Conservation (phyloP, 1,139 yeast genomes). For the Hanseniaspora uvarum region DNA sequence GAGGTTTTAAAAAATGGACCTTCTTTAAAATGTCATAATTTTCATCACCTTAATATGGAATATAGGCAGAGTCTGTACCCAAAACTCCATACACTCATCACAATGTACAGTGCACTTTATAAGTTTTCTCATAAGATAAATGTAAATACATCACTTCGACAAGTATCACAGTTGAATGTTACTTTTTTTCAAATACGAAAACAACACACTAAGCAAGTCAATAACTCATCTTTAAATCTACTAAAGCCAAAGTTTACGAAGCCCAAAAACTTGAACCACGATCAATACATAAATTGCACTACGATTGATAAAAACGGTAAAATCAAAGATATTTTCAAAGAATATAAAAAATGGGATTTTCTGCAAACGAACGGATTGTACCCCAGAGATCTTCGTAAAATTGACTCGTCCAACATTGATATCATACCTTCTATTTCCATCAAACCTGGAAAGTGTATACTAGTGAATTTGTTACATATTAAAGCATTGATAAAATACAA, state of each 20-base stretch:
- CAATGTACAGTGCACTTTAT: not conserved
- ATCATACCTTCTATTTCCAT: slow-evolving; percentile 81
- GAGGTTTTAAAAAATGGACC: too few species aligned
- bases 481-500: slow-evolving; percentile 78
- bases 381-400: slow-evolving; percentile 68
- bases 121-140: not conserved
- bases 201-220: not conserved
- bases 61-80: too few species aligned
- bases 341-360: slow-evolving; percentile 65
- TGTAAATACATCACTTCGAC: not conserved
- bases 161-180: not conserved
- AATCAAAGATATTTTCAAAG: slow-evolving; percentile 63
- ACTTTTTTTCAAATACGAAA: not conserved
- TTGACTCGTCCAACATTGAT: slow-evolving; percentile 80
- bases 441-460: slow-evolving; percentile 57
- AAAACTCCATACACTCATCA: not conserved
- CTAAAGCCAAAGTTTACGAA: slow-evolving; percentile 2
- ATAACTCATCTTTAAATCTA: not conserved
- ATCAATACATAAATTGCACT: slow-evolving; percentile 59
- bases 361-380: slow-evolving; percentile 56
- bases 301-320: slow-evolving; percentile 66
- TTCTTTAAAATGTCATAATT: too few species aligned
- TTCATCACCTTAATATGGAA: too few species aligned
- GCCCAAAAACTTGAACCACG: slow-evolving; percentile 28
- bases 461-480: slow-evolving; percentile 73